Evolutionary conservation across 1,284 basidiomycete species (phyloP), one percentile per base, ranked within the genome.

Genomic region (Mycena sp.): DNA sequence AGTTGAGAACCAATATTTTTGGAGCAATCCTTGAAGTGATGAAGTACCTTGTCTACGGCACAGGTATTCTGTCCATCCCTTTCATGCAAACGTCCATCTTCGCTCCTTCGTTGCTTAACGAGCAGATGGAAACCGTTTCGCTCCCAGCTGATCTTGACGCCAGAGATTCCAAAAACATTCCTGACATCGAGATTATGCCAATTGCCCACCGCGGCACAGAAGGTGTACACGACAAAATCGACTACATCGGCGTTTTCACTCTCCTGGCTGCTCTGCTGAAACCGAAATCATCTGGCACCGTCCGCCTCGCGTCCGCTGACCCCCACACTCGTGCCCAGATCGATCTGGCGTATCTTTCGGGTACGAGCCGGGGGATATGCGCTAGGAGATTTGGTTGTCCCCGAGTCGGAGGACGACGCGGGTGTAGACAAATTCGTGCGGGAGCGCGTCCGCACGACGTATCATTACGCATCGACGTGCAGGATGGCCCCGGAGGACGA

Each of bases 261-360:
- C 23, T 38, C 14, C 26, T 23, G 21, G 35, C 30, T 32, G 38
- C 23, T 1, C 26, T 43, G 2, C 16, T 63, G 48, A 35, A 44
- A 1, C 61, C 61, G 0, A 12, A 6, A 12, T 63, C 61, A 1
- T 21, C 61, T 23, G 81, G 81, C 1, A 69, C 66, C 6, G 67
- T 84, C 37, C 67, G 70, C n/a, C 68, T 84, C n/a, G 76, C 75
- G 48, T 79, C 80, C 10, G 66, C 62, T 6, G 70, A 76, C 64
- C 77, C 82, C 6, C 81, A 76, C 71, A 74, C 77, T 12, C 60
- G 73, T 28, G 81, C 81, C 6, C 63, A 68, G 19, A 73, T 81
- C 30, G 74, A 83, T 60, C 81, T 79, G 16, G 71, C 70, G 10
- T 81, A 76, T 63, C 79, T 85, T 64, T 84, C 17, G 74, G 75